These are phyloP conservation scores for Rubus idaeus DNA, from an alignment of 306 rosid genomes.

Conservation along the genomic window DNA sequence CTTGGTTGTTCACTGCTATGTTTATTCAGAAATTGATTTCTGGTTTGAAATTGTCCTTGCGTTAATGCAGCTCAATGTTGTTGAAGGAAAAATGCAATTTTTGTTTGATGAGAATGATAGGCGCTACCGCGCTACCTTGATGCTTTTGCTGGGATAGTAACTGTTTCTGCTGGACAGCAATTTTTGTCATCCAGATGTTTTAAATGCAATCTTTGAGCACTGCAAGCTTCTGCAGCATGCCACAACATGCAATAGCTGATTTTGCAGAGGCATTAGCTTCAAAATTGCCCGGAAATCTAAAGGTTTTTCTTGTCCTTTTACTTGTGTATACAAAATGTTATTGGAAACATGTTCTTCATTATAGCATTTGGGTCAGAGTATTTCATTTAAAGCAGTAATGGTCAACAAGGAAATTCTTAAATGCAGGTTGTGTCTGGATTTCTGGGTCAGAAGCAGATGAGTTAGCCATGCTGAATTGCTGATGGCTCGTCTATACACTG, in stretches of 20 bases:
- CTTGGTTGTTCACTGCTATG: neutral
- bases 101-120: slow-evolving; percentile 79
- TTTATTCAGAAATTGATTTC: neutral
- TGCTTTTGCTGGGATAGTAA: slow-evolving; percentile 92
- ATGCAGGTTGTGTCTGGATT: slow-evolving; percentile 89
- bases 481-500: slow-evolving; percentile 88
- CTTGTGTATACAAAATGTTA: too few relatives aligned
- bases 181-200: slow-evolving; percentile 80
- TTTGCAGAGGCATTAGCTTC: slow-evolving; percentile 76
- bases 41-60: neutral
- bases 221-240: slow-evolving; percentile 86
- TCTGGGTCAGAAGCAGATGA: slow-evolving; percentile 92
- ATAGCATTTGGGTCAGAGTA: neutral
- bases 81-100: slow-evolving; percentile 95
- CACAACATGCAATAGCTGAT: slow-evolving; percentile 69
- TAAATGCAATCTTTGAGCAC: slow-evolving; percentile 70
- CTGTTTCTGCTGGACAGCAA: slow-evolving; percentile 95
- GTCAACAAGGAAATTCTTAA: neutral
- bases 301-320: slow-evolving; percentile 30
- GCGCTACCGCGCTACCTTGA: slow-evolving; percentile 95
- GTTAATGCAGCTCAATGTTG: slow-evolving; percentile 68
- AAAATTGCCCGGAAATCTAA: slow-evolving; percentile 84
- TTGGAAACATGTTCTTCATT: neutral
- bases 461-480: slow-evolving; percentile 81
- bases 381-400: neutral